A percentile compares a stretch with the other conserved stretches of the same genome.
Evolutionary conservation across 306 rosid genomes (phyloP).

Genomic region (Luffa acutangula): DNA sequence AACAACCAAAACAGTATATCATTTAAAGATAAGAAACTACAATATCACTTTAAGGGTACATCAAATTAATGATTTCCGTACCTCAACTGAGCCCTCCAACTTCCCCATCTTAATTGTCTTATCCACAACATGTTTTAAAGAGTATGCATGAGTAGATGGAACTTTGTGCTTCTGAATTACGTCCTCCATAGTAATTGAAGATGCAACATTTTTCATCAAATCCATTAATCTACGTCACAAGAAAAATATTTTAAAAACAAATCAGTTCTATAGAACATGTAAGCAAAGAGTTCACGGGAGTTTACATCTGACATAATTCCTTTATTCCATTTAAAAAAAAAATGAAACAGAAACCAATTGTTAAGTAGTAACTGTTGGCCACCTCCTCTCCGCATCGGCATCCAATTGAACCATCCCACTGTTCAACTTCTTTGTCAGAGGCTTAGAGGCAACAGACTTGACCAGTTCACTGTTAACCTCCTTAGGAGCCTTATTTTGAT

Average conservation of each 20-base stretch:
- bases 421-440: conserved; percentile 20
- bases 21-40: not conserved
- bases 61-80: conserved; percentile 11
- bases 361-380: conserved; percentile 7
- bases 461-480: conserved; percentile 27
- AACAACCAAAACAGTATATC: not conserved
- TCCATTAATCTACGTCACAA: conserved; percentile 40
- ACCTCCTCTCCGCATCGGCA: conserved; percentile 67
- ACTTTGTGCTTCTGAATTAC: conserved; percentile 43
- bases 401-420: conserved; percentile 32
- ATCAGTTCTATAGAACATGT: not conserved
- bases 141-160: conserved; percentile 40
- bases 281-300: not conserved
- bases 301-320: not conserved
- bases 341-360: not conserved
- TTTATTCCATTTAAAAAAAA: not conserved
- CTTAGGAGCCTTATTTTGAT: conserved; percentile 22
- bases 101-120: conserved; percentile 67
- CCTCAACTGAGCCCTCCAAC: conserved; percentile 81
- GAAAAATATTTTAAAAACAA: not conserved
- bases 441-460: conserved; percentile 16
- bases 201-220: conserved; percentile 49
- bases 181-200: conserved; percentile 48
- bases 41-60: not conserved
- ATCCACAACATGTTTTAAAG: conserved; percentile 38